Conservation (phyloP, 306 rosid species). For the Vachellia collinsii region DNA sequence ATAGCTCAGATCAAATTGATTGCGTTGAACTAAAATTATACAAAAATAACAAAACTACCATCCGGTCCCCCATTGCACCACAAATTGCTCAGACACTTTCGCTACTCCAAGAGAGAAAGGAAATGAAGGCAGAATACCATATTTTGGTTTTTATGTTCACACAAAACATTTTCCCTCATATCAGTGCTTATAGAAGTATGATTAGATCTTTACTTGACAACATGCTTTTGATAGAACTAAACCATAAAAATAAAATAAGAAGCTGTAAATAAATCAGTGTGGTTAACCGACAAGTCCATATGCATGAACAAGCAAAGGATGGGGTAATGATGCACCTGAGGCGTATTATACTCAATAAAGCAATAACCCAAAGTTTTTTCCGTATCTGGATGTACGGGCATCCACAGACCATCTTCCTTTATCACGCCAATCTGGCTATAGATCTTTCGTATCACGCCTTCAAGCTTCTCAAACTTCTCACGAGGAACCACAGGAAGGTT, state of each 20-base stretch:
- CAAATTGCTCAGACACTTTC: background rate
- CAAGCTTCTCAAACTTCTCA: conserved; percentile 68
- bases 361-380: conserved; percentile 72
- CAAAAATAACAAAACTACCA: background rate
- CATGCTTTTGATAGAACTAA: background rate
- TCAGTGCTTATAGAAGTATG: background rate
- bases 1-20: background rate
- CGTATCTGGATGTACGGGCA: conserved; percentile 63
- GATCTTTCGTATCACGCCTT: conserved; percentile 62
- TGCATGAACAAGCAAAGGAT: background rate
- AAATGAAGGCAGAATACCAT: background rate
- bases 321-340: conserved; percentile 52
- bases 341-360: conserved; percentile 70
- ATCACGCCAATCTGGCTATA: conserved; percentile 68
- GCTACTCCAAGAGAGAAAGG: background rate
- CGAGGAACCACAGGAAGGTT: conserved; percentile 68
- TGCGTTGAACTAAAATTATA: background rate
- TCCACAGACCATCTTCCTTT: conserved; percentile 65
- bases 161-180: background rate
- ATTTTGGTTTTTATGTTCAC: background rate
- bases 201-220: background rate
- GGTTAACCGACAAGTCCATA: conserved; percentile 2
- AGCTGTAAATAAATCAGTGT: background rate
- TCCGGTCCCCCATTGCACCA: background rate
- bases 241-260: background rate